Base-by-base conservation (phyloP, 2,329 filamentous ascomycete genomes). In the Penicillium psychrosexuale region DNA sequence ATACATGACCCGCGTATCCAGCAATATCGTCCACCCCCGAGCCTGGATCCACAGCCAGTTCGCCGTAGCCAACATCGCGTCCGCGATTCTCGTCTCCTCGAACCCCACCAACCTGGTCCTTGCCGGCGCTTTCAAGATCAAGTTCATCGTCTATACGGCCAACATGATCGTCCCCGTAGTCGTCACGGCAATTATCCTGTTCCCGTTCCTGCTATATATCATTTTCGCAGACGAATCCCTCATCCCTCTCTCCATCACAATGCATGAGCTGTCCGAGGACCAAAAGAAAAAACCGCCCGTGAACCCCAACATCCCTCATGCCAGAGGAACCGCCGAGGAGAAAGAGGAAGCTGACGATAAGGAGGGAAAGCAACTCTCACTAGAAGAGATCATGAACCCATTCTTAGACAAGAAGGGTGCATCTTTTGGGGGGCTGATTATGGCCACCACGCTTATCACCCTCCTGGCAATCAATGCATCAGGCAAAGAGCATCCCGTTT, bases 101-200 rank as follows among this genome's bases (percentile, higher is more conserved):
- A 91, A 91, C 56, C 88, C 88, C 0, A 90, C 88, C 2, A 91
- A 91, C 52, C 79, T 90, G 8, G 87, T 90, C 0, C 79, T 90
- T 0, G 86, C 87, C 0, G 87, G 87, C 4, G 88, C 88, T 2
- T 90, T 90, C 65, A 65, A 82, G 3, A 86, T 90, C 74, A 86
- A 81, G 47, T 90, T 90, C 69, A 83, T 90, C 65, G 78, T 82
- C 38, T 90, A 90, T 65, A 90, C 87, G 0, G 87, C 85, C n/a
- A 89, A 90, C 66, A 88, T 90, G 80, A 86, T 90, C 17, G 85
- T 90, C 0, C 88, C 88, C 0, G 85, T 88, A 1, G 72, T 89
- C 22, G 75, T 82, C n/a, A 90, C 88, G 0, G 86, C 81, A 2
- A 77, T 90, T 15, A 72, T 89, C 0, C 71, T 90, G 3, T 90